Evolutionary conservation across 75 land plant genomes (phyloP).

Genomic region (Picea sitchensis): DNA sequence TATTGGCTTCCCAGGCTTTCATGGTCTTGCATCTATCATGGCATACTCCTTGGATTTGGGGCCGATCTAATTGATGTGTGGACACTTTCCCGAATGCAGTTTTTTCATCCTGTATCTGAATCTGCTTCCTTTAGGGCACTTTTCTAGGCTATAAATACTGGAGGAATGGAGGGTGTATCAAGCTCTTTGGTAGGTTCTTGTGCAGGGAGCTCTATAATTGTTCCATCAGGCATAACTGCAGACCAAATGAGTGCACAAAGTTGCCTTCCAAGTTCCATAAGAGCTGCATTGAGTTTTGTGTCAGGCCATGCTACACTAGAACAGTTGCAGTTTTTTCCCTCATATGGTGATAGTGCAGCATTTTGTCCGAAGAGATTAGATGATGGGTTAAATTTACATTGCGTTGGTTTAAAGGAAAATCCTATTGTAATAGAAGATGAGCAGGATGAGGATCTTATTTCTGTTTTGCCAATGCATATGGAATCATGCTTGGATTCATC

Average conservation of each 20-base stretch:
- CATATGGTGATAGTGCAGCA: not conserved
- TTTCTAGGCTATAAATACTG: not conserved
- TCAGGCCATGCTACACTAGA: slow-evolving; percentile 2
- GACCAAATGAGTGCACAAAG: slow-evolving; percentile 10
- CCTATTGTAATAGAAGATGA: slow-evolving; percentile 10
- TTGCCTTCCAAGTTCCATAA: slow-evolving; percentile 8
- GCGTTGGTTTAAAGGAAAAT: slow-evolving; percentile 3
- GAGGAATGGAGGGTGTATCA: slow-evolving; percentile 4
- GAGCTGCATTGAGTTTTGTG: slow-evolving; percentile 11
- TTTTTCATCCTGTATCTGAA: not conserved
- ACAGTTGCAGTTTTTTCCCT: not conserved
- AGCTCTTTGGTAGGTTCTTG: slow-evolving; percentile 4
- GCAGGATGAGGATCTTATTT: not conserved
- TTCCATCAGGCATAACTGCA: not conserved
- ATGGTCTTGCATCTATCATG: not conserved
- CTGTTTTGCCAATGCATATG: not conserved
- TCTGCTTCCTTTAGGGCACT: not conserved
- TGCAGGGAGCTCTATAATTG: not conserved
- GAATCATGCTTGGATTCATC: not conserved
- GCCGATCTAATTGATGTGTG: not conserved
- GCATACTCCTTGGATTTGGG: not conserved
- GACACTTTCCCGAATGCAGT: not conserved
- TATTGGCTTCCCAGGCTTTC: not conserved
- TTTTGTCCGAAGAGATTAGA: not conserved
- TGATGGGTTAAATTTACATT: not conserved